phyloP scores from a whole-genome alignment of 768 basidiomycete species.

The Lentinula raphanica region DNA sequence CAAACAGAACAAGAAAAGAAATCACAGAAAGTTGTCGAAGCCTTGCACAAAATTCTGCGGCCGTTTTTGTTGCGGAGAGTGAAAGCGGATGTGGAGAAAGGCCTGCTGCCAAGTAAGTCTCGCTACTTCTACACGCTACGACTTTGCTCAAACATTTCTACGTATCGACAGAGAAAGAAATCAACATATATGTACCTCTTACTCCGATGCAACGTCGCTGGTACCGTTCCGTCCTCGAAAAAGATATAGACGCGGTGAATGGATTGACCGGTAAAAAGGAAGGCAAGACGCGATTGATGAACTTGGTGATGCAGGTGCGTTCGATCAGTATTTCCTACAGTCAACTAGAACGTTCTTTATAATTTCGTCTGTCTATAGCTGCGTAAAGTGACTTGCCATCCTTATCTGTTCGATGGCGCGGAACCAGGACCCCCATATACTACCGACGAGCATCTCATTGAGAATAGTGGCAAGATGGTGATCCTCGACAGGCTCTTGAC shows the following conservation, averaged over 20 bases:
- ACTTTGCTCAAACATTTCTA: neutral
- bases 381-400: conserved; percentile 86
- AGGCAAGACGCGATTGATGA: conserved; percentile 95
- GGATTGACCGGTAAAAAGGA: conserved; percentile 96
- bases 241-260: conserved; percentile 98
- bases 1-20: conserved; percentile 58
- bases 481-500: conserved; percentile 91
- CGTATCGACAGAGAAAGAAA: conserved; percentile 75
- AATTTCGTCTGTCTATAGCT: conserved; percentile 32
- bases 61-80: conserved; percentile 93
- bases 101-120: conserved; percentile 74
- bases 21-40: conserved; percentile 92
- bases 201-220: conserved; percentile 98
- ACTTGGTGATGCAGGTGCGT: conserved; percentile 97
- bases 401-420: conserved; percentile 92
- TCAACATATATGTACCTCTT: conserved; percentile 96
- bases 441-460: conserved; percentile 92
- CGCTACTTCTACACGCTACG: conserved; percentile 9
- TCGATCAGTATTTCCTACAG: neutral
- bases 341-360: conserved; percentile 1
- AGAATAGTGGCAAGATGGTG: conserved; percentile 96
- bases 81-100: conserved; percentile 97
- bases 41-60: conserved; percentile 91
- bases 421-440: conserved; percentile 99
- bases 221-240: conserved; percentile 94